These are phyloP conservation scores for Yamadazyma triangularis DNA, from an alignment of 1,139 yeast species.

Conservation along the genomic window DNA sequence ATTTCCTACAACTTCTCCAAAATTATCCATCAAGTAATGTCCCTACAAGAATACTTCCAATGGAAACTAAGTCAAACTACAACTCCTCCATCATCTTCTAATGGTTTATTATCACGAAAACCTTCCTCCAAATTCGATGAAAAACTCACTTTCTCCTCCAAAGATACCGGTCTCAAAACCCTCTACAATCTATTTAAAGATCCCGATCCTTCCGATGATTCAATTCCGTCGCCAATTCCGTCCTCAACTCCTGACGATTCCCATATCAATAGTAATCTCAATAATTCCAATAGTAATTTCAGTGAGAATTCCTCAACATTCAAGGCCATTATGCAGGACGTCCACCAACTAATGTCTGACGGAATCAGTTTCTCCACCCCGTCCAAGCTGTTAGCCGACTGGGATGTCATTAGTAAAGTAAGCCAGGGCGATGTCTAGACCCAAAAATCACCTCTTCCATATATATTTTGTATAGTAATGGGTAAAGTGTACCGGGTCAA, in stretches of 20 bases:
- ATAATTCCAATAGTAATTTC: too few species aligned
- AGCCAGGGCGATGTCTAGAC: constrained; percentile 1
- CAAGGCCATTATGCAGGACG: constrained; percentile 21
- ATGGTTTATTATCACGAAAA: too few species aligned
- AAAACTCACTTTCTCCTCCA: too few species aligned
- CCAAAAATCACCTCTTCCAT: constrained; percentile 1
- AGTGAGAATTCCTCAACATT: constrained; percentile 9
- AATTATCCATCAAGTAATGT: constrained; percentile 16
- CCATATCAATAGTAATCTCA: too few species aligned
- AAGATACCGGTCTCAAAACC: too few species aligned
- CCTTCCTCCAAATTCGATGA: too few species aligned
- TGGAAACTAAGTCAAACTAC: too few species aligned
- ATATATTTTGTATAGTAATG: background rate
- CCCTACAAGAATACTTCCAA: constrained; percentile 16
- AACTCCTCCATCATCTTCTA: too few species aligned
- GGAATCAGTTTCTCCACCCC: constrained; percentile 3
- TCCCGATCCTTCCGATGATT: too few species aligned
- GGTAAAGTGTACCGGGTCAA: background rate
- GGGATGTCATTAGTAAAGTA: constrained; percentile 41
- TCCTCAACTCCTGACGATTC: too few species aligned
- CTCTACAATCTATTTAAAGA: constrained; percentile 10
- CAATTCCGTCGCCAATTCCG: too few species aligned
- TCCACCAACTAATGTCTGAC: constrained; percentile 21
- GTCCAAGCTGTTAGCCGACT: constrained; percentile 17
- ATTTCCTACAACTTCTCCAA: constrained; percentile 16